Conservation (phyloP, 129 eudicot species). For the Heracleum sosnowskyi region DNA sequence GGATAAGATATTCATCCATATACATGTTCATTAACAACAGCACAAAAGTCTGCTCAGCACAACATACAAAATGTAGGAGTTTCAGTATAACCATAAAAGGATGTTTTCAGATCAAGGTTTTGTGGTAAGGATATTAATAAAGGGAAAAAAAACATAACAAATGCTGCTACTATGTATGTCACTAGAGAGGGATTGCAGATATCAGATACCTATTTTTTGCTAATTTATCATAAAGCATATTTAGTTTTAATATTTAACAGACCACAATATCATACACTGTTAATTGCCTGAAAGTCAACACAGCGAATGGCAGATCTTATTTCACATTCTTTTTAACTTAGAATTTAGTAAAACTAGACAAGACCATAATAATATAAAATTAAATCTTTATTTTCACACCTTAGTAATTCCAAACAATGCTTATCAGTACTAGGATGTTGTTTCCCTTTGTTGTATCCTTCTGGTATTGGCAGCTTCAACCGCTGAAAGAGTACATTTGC, state of each 20-base stretch:
- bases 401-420: conserved; percentile 78
- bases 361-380: not conserved
- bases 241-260: not conserved
- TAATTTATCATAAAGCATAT: not conserved
- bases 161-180: not conserved
- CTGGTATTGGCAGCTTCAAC: conserved; percentile 80
- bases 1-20: not conserved
- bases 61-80: not conserved
- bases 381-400: conserved; percentile 28
- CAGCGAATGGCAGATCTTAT: not conserved
- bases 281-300: not conserved
- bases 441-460: conserved; percentile 65
- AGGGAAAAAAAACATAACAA: not conserved
- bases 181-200: not conserved
- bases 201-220: not conserved
- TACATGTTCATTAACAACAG: not conserved
- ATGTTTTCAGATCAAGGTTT: not conserved
- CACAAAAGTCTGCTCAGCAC: not conserved
- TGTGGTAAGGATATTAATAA: not conserved
- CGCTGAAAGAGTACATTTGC: conserved; percentile 84
- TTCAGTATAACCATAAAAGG: not conserved
- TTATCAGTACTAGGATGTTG: conserved; percentile 92
- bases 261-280: not conserved
- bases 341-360: not conserved
- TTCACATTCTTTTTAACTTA: not conserved